A percentile compares a stretch with the other conserved stretches of the same genome.
Conservation (phyloP, 2,329 filamentous ascomycete species). For the Zasmidium angulare region DNA sequence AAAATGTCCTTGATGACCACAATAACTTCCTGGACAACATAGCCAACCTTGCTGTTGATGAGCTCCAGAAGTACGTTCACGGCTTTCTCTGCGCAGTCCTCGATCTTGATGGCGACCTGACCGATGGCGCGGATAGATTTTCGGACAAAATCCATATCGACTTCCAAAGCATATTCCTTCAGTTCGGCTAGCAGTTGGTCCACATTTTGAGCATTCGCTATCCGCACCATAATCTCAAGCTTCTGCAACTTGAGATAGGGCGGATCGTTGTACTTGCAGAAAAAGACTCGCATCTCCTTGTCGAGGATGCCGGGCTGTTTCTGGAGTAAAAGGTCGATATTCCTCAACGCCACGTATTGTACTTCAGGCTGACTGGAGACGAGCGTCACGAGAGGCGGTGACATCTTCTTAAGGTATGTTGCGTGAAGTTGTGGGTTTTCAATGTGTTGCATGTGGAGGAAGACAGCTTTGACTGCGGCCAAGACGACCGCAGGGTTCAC, state of each 20-base stretch:
- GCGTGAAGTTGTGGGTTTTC: slow-evolving; percentile 70
- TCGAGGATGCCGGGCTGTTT: slow-evolving; percentile 95
- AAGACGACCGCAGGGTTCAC: slow-evolving; percentile 96
- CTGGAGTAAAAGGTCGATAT: slow-evolving; percentile 93
- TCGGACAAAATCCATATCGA: slow-evolving; percentile 98
- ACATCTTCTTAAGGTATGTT: slow-evolving; percentile 97
- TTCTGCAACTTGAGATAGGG: slow-evolving; percentile 98
- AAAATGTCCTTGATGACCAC: slow-evolving; percentile 99
- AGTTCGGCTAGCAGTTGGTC: slow-evolving; percentile 91
- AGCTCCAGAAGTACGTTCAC: slow-evolving; percentile 91
- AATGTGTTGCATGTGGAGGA: slow-evolving; percentile 88
- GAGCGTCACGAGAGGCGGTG: slow-evolving; percentile 89
- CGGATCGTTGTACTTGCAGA: slow-evolving; percentile 99
- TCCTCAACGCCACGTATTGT: slow-evolving; percentile 92
- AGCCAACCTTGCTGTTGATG: slow-evolving; percentile 97
- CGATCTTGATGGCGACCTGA: slow-evolving; percentile 98
- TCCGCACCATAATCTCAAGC: slow-evolving; percentile 98
- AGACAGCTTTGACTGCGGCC: slow-evolving; percentile 96
- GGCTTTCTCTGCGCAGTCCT: slow-evolving; percentile 89
- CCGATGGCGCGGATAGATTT: slow-evolving; percentile 94
- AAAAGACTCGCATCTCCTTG: slow-evolving; percentile 97
- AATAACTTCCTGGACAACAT: slow-evolving; percentile 96
- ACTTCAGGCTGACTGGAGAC: slow-evolving; percentile 95
- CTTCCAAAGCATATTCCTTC: slow-evolving; percentile 96
- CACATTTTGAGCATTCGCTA: slow-evolving; percentile 95